Base-by-base conservation (phyloP, 345 rosid species). In the Eucalyptus erythrocorys region DNA sequence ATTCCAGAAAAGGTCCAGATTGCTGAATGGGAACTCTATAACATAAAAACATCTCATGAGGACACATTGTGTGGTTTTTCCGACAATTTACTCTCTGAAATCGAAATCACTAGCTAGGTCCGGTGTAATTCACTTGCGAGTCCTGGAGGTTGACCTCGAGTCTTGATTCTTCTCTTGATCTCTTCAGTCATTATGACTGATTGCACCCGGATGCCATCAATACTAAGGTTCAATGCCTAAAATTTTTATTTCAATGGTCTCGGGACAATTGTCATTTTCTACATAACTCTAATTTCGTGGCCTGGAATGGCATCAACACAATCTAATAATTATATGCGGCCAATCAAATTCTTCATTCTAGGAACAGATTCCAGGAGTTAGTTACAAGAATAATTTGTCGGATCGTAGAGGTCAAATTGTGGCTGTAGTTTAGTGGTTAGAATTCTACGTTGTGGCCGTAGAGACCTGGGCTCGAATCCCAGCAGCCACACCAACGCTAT, bases 381-480 rank as follows among this genome's bases (percentile, higher is more conserved):
- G 2, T 2, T 4, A 6, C 3, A 68, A 68, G 2, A 0, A 68
- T 16, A 32, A 3, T 3, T 17, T 64, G 19, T 37, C 5, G 14
- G 45, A 3, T 2, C 27, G 8, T 4, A 1, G 2, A 10, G 2
- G 7, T 37, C 45, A 68, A 2, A 5, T 3, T 34, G 26, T 71
- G 81, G 26, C 81, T 94, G 96, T 93, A 95, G 97, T 93, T 95
- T 95, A 94, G 99, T 95, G 96, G 97, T 94, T 21, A 95, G 94
- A 95, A 94, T 94, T 92, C 92, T 93, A 94, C 94, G 95, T 95
- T 95, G 96, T 96, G 96, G 96, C 97, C 96, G 95, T 97, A 93
- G 95, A 94, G 98, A 95, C 94, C 95, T 94, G 94, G 96, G 96
- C 96, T 95, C 94, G 96, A 96, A 93, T 96, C 97, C 96, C 94